Base-by-base conservation (phyloP, 2,329 filamentous ascomycete genomes). In the Alternaria ventricosa region DNA sequence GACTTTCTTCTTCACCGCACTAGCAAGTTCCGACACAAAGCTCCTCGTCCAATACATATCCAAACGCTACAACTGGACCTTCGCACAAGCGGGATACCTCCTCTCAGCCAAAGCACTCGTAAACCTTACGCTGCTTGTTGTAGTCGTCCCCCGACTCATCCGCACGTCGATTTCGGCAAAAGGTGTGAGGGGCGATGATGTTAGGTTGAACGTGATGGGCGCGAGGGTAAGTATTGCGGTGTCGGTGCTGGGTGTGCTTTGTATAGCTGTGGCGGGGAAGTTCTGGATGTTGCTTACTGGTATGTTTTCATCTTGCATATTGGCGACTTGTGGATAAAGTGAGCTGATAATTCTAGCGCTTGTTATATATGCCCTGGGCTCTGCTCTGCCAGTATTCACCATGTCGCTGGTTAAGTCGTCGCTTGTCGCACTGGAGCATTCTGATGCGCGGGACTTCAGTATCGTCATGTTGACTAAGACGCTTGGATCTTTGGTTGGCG, bases 41-140 rank as follows among this genome's bases (percentile, higher is more conserved):
- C 67, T 81, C 2, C 71, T 80, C 2, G 75, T 79, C 0, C 77
- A 79, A 46, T 81, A 80, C 49, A 81, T 80, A 13, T 80, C 78
- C 8, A 79, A 79, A 57, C 68, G 79, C 27, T 81, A 80, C 30
- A 68, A 73, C n/a, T 79, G 78, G 77, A 79, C 71, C 1, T 79
- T 80, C 50, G 74, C 77, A 41, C 64, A 77, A 72, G 76, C 76
- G 10, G 78, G 79, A 8, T 80, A 78, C 44, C 75, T 80, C 63
- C 73, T 81, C 4, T 80, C 78, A 4, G 73, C 76, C 11, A 80
- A 81, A 65, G 78, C 78, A 5, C 51, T 76, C 1, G 74, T 80
- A 22, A 81, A 81, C 54, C 74, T 81, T 44, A 70, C 68, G 6
- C 58, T 79, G 10, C 73, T 81, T 0, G 72, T 74, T 6, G 59